Percentiles rank a stretch among this genome's conserved stretches.
phyloP scores from a whole-genome alignment of 306 rosid species.

The Fagus sylvatica region DNA sequence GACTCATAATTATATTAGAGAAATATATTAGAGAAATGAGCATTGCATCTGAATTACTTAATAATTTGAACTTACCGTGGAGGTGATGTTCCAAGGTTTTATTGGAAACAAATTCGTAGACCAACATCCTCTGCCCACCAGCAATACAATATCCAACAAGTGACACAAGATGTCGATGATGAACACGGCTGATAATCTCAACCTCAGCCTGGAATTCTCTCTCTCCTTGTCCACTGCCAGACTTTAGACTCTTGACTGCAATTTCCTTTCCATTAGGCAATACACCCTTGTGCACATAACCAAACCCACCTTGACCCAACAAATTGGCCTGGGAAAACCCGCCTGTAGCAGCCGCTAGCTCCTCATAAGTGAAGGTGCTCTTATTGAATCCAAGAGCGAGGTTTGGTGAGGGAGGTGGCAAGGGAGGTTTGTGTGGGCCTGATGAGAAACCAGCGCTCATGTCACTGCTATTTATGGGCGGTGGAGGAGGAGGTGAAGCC shows the following conservation, averaged over 20 bases:
- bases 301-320: slow-evolving; percentile 91
- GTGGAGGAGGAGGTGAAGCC: slow-evolving; percentile 45
- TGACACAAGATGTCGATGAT: slow-evolving; percentile 79
- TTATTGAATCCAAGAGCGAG: slow-evolving; percentile 61
- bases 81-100: slow-evolving; percentile 63
- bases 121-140: slow-evolving; percentile 77
- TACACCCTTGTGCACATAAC: slow-evolving; percentile 82
- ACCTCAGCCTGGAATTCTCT: slow-evolving; percentile 86
- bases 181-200: slow-evolving; percentile 84
- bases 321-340: slow-evolving; percentile 53
- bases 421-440: slow-evolving; percentile 33
- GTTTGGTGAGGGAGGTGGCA: slow-evolving; percentile 79
- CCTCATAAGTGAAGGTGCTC: slow-evolving; percentile 77
- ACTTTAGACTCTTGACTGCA: slow-evolving; percentile 79
- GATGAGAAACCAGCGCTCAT: slow-evolving; percentile 42
- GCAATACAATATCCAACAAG: slow-evolving; percentile 77
- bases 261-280: slow-evolving; percentile 74
- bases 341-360: slow-evolving; percentile 64
- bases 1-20: background rate
- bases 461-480: slow-evolving; percentile 38
- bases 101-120: slow-evolving; percentile 72
- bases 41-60: no score
- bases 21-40: background rate
- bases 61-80: slow-evolving; percentile 39
- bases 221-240: slow-evolving; percentile 78